Conservation (phyloP, 202 grass and related monocot genomes). For the Schoenoplectus tabernaemontani region DNA sequence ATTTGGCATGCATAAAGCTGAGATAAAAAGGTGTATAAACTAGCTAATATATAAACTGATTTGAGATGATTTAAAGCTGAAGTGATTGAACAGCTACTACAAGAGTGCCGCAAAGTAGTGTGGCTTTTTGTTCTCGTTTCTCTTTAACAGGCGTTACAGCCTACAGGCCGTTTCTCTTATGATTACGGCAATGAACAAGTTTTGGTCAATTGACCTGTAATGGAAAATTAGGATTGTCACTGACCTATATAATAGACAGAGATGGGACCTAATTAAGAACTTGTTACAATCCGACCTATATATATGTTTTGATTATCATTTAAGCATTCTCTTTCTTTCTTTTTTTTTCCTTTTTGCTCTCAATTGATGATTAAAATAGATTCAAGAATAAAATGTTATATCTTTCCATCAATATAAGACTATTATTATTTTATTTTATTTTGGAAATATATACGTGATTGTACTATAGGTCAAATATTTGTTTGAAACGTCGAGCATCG, state of each 20-base stretch:
- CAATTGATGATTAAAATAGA: too few species aligned
- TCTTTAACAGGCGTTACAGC: not conserved
- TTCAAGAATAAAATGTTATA: too few species aligned
- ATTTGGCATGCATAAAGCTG: not conserved
- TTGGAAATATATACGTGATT: too few species aligned
- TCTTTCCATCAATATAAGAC: not conserved
- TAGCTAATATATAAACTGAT: constrained; percentile 6
- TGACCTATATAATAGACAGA: not conserved
- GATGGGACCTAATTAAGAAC: not conserved
- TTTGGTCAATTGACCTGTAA: not conserved
- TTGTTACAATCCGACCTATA: not conserved
- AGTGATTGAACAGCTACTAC: not conserved
- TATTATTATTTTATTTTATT: not conserved
- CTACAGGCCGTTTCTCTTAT: too few species aligned
- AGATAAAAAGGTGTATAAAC: not conserved
- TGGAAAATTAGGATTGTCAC: not conserved
- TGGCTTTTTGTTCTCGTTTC: not conserved
- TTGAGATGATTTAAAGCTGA: not conserved
- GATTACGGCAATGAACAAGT: not conserved
- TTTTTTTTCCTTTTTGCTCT: too few species aligned
- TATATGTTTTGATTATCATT: too few species aligned
- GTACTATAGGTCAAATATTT: too few species aligned
- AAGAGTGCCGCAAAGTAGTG: not conserved
- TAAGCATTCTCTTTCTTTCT: too few species aligned
- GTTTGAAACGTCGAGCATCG: too few species aligned